Percentiles rank a stretch among this genome's conserved stretches.
Evolutionary conservation across 1,284 basidiomycete genomes (phyloP).

Genomic region (Sutorius eximius): DNA sequence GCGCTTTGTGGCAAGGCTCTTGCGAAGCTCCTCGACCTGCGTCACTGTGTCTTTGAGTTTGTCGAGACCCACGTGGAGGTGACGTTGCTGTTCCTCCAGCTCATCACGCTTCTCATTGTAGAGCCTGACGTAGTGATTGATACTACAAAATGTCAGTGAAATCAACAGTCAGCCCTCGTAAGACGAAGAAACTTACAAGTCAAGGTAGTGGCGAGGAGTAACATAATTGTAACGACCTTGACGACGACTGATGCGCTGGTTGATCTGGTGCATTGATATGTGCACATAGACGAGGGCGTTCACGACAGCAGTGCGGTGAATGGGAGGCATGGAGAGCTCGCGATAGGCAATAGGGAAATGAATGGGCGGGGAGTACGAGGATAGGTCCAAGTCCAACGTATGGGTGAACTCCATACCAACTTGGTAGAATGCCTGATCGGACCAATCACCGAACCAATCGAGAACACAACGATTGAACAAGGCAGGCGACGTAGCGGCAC

Average conservation of each 20-base stretch:
- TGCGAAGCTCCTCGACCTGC: conserved; percentile 94
- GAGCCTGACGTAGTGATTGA: conserved; percentile 96
- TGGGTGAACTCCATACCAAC: conserved; percentile 95
- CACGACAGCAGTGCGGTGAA: conserved; percentile 85
- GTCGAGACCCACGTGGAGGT: conserved; percentile 97
- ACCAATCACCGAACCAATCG: conserved; percentile 99
- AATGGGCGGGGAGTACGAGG: conserved; percentile 73
- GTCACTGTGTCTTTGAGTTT: conserved; percentile 95
- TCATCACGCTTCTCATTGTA: conserved; percentile 98
- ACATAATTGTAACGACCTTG: conserved; percentile 95
- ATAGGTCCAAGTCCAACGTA: conserved; percentile 85
- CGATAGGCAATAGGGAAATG: conserved; percentile 90
- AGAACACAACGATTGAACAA: conserved; percentile 98
- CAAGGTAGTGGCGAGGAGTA: conserved; percentile 97
- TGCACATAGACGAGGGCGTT: conserved; percentile 96
- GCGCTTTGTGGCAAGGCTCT: conserved; percentile 93
- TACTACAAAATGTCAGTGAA: conserved; percentile 49
- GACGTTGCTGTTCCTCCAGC: conserved; percentile 97
- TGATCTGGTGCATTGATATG: conserved; percentile 86
- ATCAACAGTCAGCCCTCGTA: not conserved
- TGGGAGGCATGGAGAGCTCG: conserved; percentile 75
- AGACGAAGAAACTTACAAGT: conserved; percentile 75
- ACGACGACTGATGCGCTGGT: conserved; percentile 84
- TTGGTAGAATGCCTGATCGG: conserved; percentile 95
- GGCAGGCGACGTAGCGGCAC: conserved; percentile 96